Evolutionary conservation across 176 grass and related monocot species (phyloP).

Genomic region (Cenchrus purpureus): DNA sequence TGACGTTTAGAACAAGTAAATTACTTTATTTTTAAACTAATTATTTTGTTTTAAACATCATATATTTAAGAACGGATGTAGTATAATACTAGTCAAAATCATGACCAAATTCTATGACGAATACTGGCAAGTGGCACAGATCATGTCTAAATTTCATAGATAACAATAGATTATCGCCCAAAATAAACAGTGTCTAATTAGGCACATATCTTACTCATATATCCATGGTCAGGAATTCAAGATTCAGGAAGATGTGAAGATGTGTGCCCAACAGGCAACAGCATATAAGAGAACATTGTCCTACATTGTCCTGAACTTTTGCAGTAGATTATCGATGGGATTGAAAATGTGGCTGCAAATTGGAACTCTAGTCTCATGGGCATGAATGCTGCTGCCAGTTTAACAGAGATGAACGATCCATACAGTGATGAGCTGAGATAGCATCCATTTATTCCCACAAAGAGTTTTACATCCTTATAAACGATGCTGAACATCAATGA

Average conservation of each 20-base stretch:
- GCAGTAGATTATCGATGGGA: background rate
- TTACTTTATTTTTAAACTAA: too few species aligned
- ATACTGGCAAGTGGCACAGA: background rate
- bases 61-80: too few species aligned
- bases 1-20: too few species aligned
- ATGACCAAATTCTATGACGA: too few species aligned
- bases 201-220: too few species aligned
- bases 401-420: background rate
- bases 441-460: background rate
- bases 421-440: background rate
- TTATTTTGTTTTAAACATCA: too few species aligned
- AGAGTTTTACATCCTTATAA: constrained; percentile 1
- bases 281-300: too few species aligned
- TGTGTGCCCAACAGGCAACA: too few species aligned
- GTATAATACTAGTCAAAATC: too few species aligned
- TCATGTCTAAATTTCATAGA: background rate
- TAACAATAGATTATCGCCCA: background rate
- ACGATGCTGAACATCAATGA: background rate
- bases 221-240: too few species aligned
- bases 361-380: background rate
- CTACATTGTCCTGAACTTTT: background rate
- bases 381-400: background rate
- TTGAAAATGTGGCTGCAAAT: background rate
- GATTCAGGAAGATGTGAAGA: too few species aligned
- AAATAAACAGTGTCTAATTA: too few species aligned